Conservation (phyloP, 139 green algal genomes). For the Coccomyxa sp. region DNA sequence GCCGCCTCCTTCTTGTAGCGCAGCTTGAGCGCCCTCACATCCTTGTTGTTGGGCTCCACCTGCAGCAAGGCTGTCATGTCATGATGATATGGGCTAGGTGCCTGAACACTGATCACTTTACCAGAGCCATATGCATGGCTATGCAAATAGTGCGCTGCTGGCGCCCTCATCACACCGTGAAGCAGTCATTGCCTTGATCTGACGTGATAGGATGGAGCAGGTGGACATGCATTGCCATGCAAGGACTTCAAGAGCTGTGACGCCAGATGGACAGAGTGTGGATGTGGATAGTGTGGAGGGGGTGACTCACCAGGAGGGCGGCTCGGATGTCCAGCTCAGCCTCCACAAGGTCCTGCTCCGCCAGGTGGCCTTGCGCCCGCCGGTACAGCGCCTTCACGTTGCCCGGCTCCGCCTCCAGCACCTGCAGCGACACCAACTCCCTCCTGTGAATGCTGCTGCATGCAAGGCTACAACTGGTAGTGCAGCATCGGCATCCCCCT, state of each 20-base stretch:
- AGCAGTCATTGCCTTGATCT: no score
- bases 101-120: background rate
- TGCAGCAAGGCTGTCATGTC: slow-evolving; percentile 2
- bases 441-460: background rate
- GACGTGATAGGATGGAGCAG: no score
- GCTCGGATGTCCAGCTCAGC: slow-evolving; percentile 44
- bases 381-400: slow-evolving; percentile 96
- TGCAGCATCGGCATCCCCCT: no score
- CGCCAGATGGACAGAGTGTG: no score
- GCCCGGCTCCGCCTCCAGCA: slow-evolving; percentile 74
- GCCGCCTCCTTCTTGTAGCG: slow-evolving; percentile 34
- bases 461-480: background rate
- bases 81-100: background rate
- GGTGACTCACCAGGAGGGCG: slow-evolving; percentile 35
- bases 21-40: slow-evolving; percentile 42
- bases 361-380: slow-evolving; percentile 69
- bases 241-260: no score
- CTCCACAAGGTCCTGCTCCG: slow-evolving; percentile 67
- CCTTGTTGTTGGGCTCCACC: slow-evolving; percentile 24
- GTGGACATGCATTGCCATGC: no score
- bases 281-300: background rate
- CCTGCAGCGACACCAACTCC: slow-evolving; percentile 24
- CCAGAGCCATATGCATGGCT: background rate
- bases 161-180: no score
- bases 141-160: background rate